Evolutionary conservation across 306 rosid species (phyloP).

Genomic region (Ormosia semicastrata): DNA sequence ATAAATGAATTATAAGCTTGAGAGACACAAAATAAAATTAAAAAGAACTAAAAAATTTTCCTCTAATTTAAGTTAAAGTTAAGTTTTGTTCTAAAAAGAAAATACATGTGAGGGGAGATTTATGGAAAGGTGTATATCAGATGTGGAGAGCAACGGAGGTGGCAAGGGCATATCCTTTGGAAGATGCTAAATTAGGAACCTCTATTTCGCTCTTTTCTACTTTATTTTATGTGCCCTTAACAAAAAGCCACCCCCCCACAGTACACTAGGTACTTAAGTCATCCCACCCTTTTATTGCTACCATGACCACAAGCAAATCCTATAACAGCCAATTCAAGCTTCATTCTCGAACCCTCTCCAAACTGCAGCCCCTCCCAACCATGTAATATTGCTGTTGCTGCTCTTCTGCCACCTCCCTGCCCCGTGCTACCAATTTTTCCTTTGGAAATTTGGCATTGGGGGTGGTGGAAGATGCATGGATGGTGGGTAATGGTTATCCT

Average conservation of each 20-base stretch:
- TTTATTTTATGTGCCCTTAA: slow-evolving; percentile 30
- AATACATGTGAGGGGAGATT: not conserved
- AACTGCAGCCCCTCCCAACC: slow-evolving; percentile 26
- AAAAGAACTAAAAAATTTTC: no score
- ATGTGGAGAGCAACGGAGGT: slow-evolving; percentile 49
- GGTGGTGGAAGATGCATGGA: slow-evolving; percentile 17
- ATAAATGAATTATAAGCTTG: no score
- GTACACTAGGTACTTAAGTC: slow-evolving; percentile 41
- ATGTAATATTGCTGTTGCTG: not conserved
- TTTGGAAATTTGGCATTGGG: slow-evolving; percentile 7
- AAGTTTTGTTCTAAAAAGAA: no score
- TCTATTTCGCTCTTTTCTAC: slow-evolving; percentile 24
- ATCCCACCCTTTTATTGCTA: slow-evolving; percentile 47
- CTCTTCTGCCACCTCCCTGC: slow-evolving; percentile 32
- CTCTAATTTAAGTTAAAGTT: no score
- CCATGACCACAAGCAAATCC: slow-evolving; percentile 42
- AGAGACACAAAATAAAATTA: no score
- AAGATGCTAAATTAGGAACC: slow-evolving; percentile 63
- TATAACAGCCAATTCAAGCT: slow-evolving; percentile 52
- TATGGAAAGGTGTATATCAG: slow-evolving; percentile 34
- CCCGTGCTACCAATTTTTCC: no score
- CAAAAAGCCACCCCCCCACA: slow-evolving; percentile 37
- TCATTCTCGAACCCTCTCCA: slow-evolving; percentile 52
- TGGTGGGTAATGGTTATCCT: slow-evolving; percentile 16
- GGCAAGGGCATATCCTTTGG: slow-evolving; percentile 70